These are phyloP conservation scores for Hanseniaspora thailandica DNA, from an alignment of 805 yeast species.

Conservation along the genomic window DNA sequence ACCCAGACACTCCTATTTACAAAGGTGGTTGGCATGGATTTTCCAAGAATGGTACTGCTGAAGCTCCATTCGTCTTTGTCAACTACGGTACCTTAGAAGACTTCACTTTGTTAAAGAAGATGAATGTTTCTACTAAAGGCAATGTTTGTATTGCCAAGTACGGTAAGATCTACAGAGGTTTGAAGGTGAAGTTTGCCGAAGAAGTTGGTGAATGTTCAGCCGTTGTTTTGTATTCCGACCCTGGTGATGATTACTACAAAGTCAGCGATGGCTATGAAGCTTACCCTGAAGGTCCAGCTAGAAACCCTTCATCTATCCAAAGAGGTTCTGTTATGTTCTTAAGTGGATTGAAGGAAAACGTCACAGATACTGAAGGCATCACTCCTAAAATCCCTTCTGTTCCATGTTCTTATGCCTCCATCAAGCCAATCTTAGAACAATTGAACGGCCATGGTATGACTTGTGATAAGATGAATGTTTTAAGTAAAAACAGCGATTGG, in stretches of 20 bases:
- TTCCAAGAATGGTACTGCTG: constrained; percentile 60
- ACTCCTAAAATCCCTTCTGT: constrained; percentile 60
- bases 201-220: constrained; percentile 52
- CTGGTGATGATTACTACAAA: constrained; percentile 48
- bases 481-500: constrained; percentile 26
- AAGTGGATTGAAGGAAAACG: constrained; percentile 41
- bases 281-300: constrained; percentile 66
- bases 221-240: constrained; percentile 58
- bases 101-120: constrained; percentile 36
- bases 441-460: constrained; percentile 48
- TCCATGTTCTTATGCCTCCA: constrained; percentile 56
- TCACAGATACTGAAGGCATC: constrained; percentile 38
- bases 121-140: constrained; percentile 42
- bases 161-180: constrained; percentile 57
- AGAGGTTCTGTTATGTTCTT: constrained; percentile 63
- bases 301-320: constrained; percentile 66
- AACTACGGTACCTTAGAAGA: constrained; percentile 59
- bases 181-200: constrained; percentile 67
- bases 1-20: constrained; percentile 33
- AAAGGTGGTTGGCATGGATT: constrained; percentile 70
- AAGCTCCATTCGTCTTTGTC: constrained; percentile 53
- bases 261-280: constrained; percentile 48
- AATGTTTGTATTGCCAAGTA: constrained; percentile 58
- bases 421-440: constrained; percentile 46
- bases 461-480: constrained; percentile 31